phyloP scores from a whole-genome alignment of 345 rosid species.

The Citrus sp. region DNA sequence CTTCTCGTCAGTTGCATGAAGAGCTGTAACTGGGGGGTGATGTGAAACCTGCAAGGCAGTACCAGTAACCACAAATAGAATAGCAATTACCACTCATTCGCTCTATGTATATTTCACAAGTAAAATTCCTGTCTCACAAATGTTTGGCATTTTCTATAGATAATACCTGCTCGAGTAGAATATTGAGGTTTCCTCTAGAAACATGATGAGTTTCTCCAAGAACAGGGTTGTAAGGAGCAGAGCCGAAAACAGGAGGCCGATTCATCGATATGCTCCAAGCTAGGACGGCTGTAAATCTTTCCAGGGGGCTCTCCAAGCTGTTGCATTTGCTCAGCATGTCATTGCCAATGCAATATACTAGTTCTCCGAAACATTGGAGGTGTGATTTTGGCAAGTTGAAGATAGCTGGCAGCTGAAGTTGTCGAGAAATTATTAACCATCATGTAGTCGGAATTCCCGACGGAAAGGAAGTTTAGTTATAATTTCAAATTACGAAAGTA shows the following conservation, averaged over 20 bases:
- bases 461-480: background rate
- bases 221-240: conserved; percentile 77
- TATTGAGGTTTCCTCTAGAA: conserved; percentile 56
- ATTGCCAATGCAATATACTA: conserved; percentile 42
- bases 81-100: too few relatives aligned
- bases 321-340: conserved; percentile 51
- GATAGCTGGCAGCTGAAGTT: conserved; percentile 59
- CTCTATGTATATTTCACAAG: too few relatives aligned
- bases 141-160: too few relatives aligned
- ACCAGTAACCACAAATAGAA: too few relatives aligned
- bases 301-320: conserved; percentile 39
- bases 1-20: conserved; percentile 72
- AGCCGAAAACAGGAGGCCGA: conserved; percentile 59
- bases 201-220: conserved; percentile 96
- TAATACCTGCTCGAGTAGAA: conserved; percentile 68
- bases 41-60: conserved; percentile 59
- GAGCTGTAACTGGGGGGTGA: conserved; percentile 83
- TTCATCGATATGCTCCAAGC: conserved; percentile 67
- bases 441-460: background rate
- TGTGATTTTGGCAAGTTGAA: conserved; percentile 86
- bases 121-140: too few relatives aligned
- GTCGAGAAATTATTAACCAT: background rate
- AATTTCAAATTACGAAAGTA: too few relatives aligned
- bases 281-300: conserved; percentile 51
- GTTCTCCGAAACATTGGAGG: conserved; percentile 73